Percentiles rank a stretch among this genome's conserved stretches.
These are phyloP conservation scores for Ophiostoma sp. DNA, from an alignment of 2,329 filamentous ascomycete genomes.

Conservation along the genomic window DNA sequence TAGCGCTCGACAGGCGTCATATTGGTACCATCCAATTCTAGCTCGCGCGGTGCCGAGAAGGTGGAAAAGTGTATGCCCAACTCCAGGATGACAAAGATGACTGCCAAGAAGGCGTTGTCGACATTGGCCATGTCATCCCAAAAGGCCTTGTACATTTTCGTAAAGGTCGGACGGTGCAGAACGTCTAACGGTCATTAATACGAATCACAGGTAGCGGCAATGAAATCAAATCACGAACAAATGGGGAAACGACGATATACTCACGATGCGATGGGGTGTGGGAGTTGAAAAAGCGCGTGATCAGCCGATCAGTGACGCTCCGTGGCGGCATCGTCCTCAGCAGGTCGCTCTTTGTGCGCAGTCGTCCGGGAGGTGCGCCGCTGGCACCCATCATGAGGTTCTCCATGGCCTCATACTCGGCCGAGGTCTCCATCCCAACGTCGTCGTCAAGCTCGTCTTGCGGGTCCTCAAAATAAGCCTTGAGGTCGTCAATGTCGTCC, in stretches of 20 bases:
- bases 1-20: constrained; percentile 42
- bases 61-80: constrained; percentile 40
- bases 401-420: constrained; percentile 34
- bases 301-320: constrained; percentile 44
- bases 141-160: constrained; percentile 28
- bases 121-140: constrained; percentile 29
- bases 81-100: constrained; percentile 33
- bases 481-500: constrained; percentile 57
- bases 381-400: constrained; percentile 36
- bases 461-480: constrained; percentile 51
- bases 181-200: constrained; percentile 28
- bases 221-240: too few relatives aligned
- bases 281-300: constrained; percentile 50
- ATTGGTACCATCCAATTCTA: constrained; percentile 40
- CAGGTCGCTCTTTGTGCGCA: constrained; percentile 41
- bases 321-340: constrained; percentile 45
- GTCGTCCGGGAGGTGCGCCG: constrained; percentile 29
- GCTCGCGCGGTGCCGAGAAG: constrained; percentile 41
- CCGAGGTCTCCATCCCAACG: constrained; percentile 30
- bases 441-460: constrained; percentile 35
- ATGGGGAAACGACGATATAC: too few relatives aligned
- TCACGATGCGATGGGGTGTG: constrained; percentile 44
- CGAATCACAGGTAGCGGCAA: too few relatives aligned
- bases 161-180: constrained; percentile 44
- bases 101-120: constrained; percentile 31